Percentiles rank a stretch among this genome's conserved stretches.
Evolutionary conservation across 495 filamentous ascomycete genomes (phyloP).

Genomic region (Chaetomium cochliodes): DNA sequence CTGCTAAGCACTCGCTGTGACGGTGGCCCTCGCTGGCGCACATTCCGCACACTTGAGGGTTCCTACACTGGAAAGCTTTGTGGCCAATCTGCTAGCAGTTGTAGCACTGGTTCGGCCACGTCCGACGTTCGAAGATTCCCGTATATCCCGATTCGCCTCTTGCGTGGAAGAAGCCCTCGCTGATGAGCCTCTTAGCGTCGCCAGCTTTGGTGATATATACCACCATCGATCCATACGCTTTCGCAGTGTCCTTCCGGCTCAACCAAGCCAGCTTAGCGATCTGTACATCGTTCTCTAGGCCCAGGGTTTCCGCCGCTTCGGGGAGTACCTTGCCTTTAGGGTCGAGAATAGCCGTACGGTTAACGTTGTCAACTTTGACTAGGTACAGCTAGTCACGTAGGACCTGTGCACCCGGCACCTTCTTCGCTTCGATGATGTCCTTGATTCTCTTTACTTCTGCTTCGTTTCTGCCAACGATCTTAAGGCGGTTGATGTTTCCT

Average conservation of each 20-base stretch:
- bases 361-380: constrained; percentile 20
- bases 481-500: constrained; percentile 16
- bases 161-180: constrained; percentile 9
- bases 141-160: constrained; percentile 13
- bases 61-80: constrained; percentile 12
- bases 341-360: constrained; percentile 17
- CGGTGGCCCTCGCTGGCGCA: constrained; percentile 6
- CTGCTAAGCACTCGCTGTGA: not conserved
- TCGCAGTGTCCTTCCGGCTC: constrained; percentile 14
- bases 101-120: constrained; percentile 11
- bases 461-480: constrained; percentile 15
- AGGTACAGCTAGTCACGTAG: constrained; percentile 19
- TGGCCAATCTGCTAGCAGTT: constrained; percentile 9
- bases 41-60: not conserved
- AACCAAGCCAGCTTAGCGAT: constrained; percentile 16
- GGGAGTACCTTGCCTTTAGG: constrained; percentile 16
- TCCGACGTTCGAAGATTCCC: constrained; percentile 11
- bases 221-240: constrained; percentile 18
- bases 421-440: constrained; percentile 15
- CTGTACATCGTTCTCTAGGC: constrained; percentile 14
- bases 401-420: constrained; percentile 13
- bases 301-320: constrained; percentile 11
- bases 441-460: constrained; percentile 18
- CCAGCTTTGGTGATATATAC: constrained; percentile 15
- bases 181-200: constrained; percentile 7